These are phyloP conservation scores for Dryas drummondii DNA, from an alignment of 306 rosid species.

Conservation along the genomic window DNA sequence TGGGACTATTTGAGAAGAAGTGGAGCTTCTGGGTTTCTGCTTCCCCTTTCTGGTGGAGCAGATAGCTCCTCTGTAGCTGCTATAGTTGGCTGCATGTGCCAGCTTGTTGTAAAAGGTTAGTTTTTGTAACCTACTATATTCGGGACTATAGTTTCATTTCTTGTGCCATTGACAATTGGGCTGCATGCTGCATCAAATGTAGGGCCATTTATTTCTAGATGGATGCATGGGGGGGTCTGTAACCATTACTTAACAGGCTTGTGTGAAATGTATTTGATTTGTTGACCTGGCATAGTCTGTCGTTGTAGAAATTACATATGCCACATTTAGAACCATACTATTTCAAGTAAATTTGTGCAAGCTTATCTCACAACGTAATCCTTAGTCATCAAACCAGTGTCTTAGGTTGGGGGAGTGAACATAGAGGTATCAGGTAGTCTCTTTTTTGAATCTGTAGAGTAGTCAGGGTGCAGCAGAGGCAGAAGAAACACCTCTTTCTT, in stretches of 20 bases:
- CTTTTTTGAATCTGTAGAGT: not conserved
- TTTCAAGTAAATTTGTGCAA: not conserved
- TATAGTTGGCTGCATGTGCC: conserved; percentile 97
- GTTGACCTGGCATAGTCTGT: not conserved
- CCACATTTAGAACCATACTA: not conserved
- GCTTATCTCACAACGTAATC: not conserved
- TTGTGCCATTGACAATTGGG: not conserved
- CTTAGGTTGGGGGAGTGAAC: not conserved
- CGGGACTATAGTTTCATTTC: not conserved
- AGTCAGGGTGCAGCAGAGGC: not conserved
- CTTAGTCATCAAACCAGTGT: not conserved
- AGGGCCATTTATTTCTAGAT: conserved; percentile 15
- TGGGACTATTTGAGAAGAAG: conserved; percentile 98
- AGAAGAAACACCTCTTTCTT: not conserved
- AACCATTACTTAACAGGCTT: conserved; percentile 17
- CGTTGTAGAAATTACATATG: not conserved
- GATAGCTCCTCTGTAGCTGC: conserved; percentile 98
- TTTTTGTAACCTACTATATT: not conserved
- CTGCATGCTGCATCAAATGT: not conserved
- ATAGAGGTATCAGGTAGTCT: not conserved
- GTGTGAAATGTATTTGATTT: conserved; percentile 3
- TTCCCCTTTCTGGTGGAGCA: conserved; percentile 99
- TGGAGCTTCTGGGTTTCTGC: conserved; percentile 98
- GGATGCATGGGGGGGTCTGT: not conserved
- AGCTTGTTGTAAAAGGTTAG: conserved; percentile 87